A percentile compares a stretch with the other conserved stretches of the same genome.
phyloP scores from a whole-genome alignment of 2,329 filamentous ascomycete genomes.

The Fusarium buharicum region DNA sequence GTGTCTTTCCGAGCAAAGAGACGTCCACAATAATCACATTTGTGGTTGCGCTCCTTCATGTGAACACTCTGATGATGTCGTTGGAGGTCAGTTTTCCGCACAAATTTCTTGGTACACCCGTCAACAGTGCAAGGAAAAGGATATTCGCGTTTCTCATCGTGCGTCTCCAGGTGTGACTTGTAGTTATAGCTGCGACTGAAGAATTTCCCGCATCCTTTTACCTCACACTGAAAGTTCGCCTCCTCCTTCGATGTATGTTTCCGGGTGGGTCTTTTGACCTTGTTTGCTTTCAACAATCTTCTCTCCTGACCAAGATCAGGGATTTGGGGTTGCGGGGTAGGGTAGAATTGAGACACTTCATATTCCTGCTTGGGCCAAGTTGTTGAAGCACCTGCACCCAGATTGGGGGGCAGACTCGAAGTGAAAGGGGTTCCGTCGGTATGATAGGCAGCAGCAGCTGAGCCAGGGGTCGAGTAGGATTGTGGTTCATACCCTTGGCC shows the following conservation, averaged over 20 bases:
- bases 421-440: constrained; percentile 38
- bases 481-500: constrained; percentile 36
- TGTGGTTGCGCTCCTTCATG: constrained; percentile 74
- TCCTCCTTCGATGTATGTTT: constrained; percentile 73
- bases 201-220: constrained; percentile 76
- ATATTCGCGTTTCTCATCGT: constrained; percentile 78
- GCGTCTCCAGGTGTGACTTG: constrained; percentile 86
- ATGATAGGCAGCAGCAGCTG: constrained; percentile 32
- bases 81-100: constrained; percentile 82
- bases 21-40: constrained; percentile 75
- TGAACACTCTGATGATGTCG: constrained; percentile 75
- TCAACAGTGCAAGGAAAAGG: constrained; percentile 73
- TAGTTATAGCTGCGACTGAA: constrained; percentile 89
- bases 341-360: constrained; percentile 41
- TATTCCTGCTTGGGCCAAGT: constrained; percentile 43
- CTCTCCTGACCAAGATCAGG: constrained; percentile 40
- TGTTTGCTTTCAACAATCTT: constrained; percentile 36
- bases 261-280: constrained; percentile 54
- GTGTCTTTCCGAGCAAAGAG: constrained; percentile 85
- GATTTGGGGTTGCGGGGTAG: constrained; percentile 33
- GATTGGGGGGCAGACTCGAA: constrained; percentile 30
- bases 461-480: constrained; percentile 36
- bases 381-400: constrained; percentile 25
- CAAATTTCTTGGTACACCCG: constrained; percentile 79
- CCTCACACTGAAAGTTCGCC: constrained; percentile 75